A percentile compares a stretch with the other conserved stretches of the same genome.
Conservation (phyloP, 352 stramenopile genomes). For the Phytopythium delawarense region DNA sequence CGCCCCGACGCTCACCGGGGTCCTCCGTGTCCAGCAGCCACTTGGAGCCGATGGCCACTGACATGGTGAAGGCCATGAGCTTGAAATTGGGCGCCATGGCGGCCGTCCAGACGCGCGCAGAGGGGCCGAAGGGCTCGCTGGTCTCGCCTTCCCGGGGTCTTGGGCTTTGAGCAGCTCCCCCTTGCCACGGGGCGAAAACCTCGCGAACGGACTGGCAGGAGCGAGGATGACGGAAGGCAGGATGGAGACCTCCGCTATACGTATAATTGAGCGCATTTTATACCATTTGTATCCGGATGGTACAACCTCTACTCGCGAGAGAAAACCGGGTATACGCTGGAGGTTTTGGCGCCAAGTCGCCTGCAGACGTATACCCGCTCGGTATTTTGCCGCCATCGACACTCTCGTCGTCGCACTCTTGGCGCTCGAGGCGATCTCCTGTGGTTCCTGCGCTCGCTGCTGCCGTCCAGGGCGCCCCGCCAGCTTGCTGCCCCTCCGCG, state of each 20-base stretch:
- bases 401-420: neutral
- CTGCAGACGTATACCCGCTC: too few species aligned
- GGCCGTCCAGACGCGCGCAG: neutral
- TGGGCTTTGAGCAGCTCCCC: neutral
- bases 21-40: slow-evolving; percentile 63
- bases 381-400: too few species aligned
- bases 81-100: slow-evolving; percentile 72
- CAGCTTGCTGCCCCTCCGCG: neutral
- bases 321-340: too few species aligned
- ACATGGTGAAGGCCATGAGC: slow-evolving; percentile 75
- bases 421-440: neutral
- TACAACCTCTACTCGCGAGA: too few species aligned
- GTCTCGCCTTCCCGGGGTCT: neutral
- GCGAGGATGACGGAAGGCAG: neutral
- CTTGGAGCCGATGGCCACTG: slow-evolving; percentile 57
- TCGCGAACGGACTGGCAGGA: neutral
- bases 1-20: slow-evolving; percentile 21
- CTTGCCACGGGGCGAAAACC: neutral
- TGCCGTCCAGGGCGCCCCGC: neutral
- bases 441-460: neutral
- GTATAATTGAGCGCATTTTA: too few species aligned
- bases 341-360: too few species aligned
- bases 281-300: too few species aligned
- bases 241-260: neutral
- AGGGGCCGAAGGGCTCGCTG: neutral